phyloP scores from a whole-genome alignment of 352 stramenopile species.

The Phytophthora sp. region DNA sequence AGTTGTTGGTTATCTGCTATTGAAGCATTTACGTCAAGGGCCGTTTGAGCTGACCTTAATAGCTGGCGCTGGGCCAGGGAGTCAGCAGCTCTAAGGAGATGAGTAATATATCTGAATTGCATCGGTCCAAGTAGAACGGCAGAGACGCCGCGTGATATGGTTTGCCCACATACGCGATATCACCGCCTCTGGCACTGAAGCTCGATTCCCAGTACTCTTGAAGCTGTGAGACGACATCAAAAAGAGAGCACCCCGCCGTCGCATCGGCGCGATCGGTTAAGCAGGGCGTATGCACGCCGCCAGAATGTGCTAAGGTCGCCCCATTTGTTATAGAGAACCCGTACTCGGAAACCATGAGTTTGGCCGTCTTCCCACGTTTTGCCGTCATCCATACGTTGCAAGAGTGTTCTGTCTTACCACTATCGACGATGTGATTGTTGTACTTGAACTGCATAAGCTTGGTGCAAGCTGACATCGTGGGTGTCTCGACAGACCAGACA shows the following conservation, averaged over 20 bases:
- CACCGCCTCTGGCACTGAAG: constrained; percentile 4
- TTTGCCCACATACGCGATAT: constrained; percentile 30
- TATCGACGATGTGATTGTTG: constrained; percentile 17
- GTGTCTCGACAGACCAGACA: constrained; percentile 1
- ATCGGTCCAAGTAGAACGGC: constrained; percentile 17
- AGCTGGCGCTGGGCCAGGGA: background rate
- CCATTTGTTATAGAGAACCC: constrained; percentile 3
- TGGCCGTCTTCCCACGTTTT: constrained; percentile 5
- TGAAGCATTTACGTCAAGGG: constrained; percentile 6
- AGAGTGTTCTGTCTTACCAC: background rate
- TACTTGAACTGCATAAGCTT: constrained; percentile 30
- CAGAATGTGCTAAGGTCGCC: constrained; percentile 11
- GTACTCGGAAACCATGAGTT: constrained; percentile 21
- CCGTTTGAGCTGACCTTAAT: constrained; percentile 2
- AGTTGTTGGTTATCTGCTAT: background rate
- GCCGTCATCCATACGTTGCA: constrained; percentile 17
- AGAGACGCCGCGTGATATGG: constrained; percentile 12
- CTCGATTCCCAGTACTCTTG: constrained; percentile 13
- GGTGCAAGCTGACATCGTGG: background rate
- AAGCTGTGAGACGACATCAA: constrained; percentile 6
- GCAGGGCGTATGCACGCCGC: constrained; percentile 10
- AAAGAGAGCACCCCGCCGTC: constrained; percentile 13
- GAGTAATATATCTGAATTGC: background rate
- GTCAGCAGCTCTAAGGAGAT: constrained; percentile 12
- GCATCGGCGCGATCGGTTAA: constrained; percentile 23